Base-by-base conservation (phyloP, 345 rosid species). In the Adansonia digitata region DNA sequence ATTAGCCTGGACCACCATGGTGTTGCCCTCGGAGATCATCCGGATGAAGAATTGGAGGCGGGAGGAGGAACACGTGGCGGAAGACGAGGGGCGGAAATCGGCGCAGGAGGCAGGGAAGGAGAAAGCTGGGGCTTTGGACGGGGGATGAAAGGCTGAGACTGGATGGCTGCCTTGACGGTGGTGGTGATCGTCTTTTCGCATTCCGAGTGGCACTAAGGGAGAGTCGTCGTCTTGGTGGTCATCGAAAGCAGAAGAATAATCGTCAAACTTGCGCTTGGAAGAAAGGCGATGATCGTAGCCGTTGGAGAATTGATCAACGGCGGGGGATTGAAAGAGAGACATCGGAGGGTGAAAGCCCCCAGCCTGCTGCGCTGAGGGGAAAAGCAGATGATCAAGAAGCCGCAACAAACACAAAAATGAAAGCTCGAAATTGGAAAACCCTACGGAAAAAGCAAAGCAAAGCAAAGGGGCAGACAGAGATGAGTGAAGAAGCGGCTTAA, bases 211-310 rank as follows among this genome's bases (percentile, higher is more conserved):
- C 64, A 87, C 75, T 66, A 84, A 75, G 73, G 79, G 83, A 4
- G 78, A 51, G 31, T 81, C 78, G 49, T 49, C 82, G 22, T 74
- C 85, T 77, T 82, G 89, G 67, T 82, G 82, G 22, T 81, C 89
- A 24, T 85, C 80, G 1, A 77, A 74, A 60, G 78, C 35, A n/a
- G 84, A 74, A 42, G 75, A 86, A 82, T 69, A 88, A 80, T 89
- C 97, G 77, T 94, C 95, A 75, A 86, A 49, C 75, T 92, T 94
- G 31, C 97, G 91, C 80, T 89, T 92, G 52, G 86, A 66, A 18
- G 88, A 69, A 64, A 62, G 75, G n/a, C 85, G 83, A 57, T 81
- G 85, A 6, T 84, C 77, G 64, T 51, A 85, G 57, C 53, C 77
- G 69, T 80, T 77, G 75, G 67, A 42, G 31, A 80, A 70, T 22